phyloP scores from a whole-genome alignment of 176 grass and related monocot genomes.

The Puccinellia tenuiflora region DNA sequence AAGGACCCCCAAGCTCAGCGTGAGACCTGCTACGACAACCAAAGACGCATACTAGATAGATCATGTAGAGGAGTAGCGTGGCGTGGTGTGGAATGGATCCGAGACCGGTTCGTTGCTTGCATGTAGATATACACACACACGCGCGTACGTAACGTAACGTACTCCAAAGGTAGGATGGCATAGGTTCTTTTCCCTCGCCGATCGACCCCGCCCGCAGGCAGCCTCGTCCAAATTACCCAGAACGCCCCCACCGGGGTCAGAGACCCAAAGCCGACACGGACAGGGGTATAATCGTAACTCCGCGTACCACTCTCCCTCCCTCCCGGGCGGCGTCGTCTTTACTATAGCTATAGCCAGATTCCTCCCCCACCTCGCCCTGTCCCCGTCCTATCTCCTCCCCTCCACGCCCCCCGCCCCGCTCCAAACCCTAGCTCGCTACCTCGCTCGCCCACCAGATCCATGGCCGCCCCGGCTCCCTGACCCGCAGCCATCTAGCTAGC shows the following conservation, averaged over 20 bases:
- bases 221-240: not conserved
- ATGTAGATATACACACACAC: too few species aligned
- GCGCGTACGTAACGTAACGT: too few species aligned
- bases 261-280: not conserved
- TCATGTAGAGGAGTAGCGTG: too few species aligned
- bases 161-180: too few species aligned
- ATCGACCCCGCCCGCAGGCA: too few species aligned
- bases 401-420: too few species aligned
- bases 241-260: not conserved
- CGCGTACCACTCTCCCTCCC: not conserved
- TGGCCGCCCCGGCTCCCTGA: not conserved
- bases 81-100: too few species aligned
- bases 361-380: not conserved
- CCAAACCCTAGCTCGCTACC: not conserved
- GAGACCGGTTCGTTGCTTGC: too few species aligned
- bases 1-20: too few species aligned
- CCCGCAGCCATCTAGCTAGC: not conserved
- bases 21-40: too few species aligned
- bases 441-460: conserved; percentile 9
- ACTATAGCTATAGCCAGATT: not conserved
- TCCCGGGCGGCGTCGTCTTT: not conserved
- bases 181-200: too few species aligned
- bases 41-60: too few species aligned
- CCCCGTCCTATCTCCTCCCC: not conserved
- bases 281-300: not conserved